Evolutionary conservation across 345 rosid genomes (phyloP).

Genomic region (Eucalyptus caleyi): DNA sequence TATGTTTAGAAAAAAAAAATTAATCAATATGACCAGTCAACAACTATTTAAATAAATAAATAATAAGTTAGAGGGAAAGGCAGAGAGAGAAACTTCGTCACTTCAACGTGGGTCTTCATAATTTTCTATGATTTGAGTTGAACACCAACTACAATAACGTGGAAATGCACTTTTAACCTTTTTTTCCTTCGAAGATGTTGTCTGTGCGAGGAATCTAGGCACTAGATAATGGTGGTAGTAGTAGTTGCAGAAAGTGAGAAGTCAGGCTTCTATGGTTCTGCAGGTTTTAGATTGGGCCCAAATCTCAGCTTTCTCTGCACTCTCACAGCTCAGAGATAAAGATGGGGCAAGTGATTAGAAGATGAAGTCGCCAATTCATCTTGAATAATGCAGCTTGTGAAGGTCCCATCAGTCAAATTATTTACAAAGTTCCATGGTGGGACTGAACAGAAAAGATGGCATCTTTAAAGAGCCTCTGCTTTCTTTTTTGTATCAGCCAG

Average conservation of each 20-base stretch:
- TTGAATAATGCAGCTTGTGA: not conserved
- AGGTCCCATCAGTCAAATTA: not conserved
- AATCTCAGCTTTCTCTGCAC: not conserved
- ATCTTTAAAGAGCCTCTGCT: not conserved
- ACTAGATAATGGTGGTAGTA: not conserved
- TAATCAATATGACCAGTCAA: slow-evolving; percentile 3
- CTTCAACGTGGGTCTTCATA: not conserved
- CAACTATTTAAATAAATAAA: not conserved
- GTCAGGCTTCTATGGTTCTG: not conserved
- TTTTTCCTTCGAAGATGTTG: not conserved
- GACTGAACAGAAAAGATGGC: not conserved
- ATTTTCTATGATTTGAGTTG: not conserved
- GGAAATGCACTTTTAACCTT: not conserved
- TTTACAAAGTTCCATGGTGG: not conserved
- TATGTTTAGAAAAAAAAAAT: not conserved
- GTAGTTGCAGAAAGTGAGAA: not conserved
- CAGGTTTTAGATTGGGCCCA: not conserved
- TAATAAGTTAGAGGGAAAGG: not conserved
- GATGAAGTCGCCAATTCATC: not conserved
- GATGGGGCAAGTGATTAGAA: not conserved
- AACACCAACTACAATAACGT: not conserved
- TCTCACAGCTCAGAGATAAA: not conserved
- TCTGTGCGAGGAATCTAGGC: not conserved
- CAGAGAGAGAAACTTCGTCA: not conserved
- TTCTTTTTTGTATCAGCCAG: not conserved